Conservation (phyloP, 805 yeast species). For the Spencermartinsiella europaea region DNA sequence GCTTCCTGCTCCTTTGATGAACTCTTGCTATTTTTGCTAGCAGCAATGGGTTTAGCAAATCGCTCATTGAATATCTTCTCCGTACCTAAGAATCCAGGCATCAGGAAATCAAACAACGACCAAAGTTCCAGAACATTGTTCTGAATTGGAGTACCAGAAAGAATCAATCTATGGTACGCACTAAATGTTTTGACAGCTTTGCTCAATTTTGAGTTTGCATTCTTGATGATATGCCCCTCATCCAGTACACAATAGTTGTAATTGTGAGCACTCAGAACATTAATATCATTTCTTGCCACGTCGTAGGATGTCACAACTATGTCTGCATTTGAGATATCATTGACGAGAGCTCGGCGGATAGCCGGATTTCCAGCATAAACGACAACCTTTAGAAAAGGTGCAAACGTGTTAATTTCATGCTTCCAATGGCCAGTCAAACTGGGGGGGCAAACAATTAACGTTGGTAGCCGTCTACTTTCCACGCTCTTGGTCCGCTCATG, state of each 20-base stretch:
- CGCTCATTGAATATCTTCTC: slow-evolving; percentile 91
- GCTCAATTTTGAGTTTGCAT: slow-evolving; percentile 80
- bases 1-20: slow-evolving; percentile 93
- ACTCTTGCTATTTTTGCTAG: slow-evolving; percentile 82
- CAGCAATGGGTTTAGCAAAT: slow-evolving; percentile 97
- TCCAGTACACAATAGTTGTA: slow-evolving; percentile 94
- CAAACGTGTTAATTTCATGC: slow-evolving; percentile 83
- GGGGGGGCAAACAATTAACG: slow-evolving; percentile 92
- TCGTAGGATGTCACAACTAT: slow-evolving; percentile 93
- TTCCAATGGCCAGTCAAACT: slow-evolving; percentile 99
- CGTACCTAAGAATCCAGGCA: slow-evolving; percentile 98
- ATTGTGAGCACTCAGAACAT: slow-evolving; percentile 50
- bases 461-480: slow-evolving; percentile 72
- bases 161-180: slow-evolving; percentile 84
- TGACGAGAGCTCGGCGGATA: slow-evolving; percentile 52
- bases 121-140: slow-evolving; percentile 94
- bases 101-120: slow-evolving; percentile 94
- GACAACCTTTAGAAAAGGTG: slow-evolving; percentile 76
- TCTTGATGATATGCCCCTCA: slow-evolving; percentile 97
- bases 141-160: slow-evolving; percentile 98
- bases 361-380: slow-evolving; percentile 95
- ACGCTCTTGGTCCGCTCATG: slow-evolving; percentile 52
- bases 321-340: slow-evolving; percentile 55
- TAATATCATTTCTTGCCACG: slow-evolving; percentile 89
- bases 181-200: slow-evolving; percentile 76